Conservation (phyloP, 139 green algal species). For the Diplosphaera chodatii region DNA sequence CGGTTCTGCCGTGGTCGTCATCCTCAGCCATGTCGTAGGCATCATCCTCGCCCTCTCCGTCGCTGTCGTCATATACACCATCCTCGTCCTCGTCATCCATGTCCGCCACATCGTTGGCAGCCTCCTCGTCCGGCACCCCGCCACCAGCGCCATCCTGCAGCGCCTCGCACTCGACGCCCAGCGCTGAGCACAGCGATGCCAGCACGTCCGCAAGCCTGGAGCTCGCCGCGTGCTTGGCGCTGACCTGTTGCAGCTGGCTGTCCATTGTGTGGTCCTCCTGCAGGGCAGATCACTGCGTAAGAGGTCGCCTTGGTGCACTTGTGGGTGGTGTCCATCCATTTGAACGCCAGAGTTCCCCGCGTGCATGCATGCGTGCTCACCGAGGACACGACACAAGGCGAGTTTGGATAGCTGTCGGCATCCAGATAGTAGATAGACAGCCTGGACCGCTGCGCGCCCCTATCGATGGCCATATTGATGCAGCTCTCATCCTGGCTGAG, state of each 20-base stretch:
- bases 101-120: not conserved
- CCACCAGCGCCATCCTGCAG: not conserved
- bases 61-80: not conserved
- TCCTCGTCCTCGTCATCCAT: not conserved
- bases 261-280: not conserved
- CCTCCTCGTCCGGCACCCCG: not conserved
- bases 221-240: not conserved
- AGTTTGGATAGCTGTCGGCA: not conserved
- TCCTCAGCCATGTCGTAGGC: conserved; percentile 12
- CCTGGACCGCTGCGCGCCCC: not conserved
- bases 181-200: not conserved
- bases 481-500: not conserved
- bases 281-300: not conserved
- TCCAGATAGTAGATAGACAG: not conserved
- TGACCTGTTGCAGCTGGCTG: not conserved
- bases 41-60: not conserved
- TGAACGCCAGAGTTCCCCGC: no score
- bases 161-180: not conserved
- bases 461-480: not conserved
- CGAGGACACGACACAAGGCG: not conserved
- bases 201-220: not conserved
- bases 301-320: no score
- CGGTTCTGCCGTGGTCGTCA: not conserved
- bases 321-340: no score
- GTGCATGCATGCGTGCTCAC: not conserved